Evolutionary conservation across 1,139 yeast species (phyloP), one percentile per base, ranked within the genome.

Genomic region (Zygoascus meyerae): DNA sequence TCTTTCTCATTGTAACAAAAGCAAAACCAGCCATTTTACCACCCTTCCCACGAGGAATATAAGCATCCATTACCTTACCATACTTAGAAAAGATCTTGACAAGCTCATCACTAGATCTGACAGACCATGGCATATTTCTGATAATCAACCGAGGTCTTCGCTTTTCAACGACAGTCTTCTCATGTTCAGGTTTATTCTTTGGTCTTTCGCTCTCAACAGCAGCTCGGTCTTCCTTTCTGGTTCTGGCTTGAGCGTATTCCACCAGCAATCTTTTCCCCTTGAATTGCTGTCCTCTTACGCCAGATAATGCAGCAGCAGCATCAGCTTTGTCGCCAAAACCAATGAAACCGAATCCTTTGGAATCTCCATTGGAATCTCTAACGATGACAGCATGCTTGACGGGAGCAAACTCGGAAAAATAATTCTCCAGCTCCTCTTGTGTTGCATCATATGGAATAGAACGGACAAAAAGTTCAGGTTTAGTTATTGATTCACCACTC

Each of bases 21-120:
- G 90, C 99, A 74, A 92, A 92, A 9, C 98, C 98, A 54, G 85
- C 73, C 94, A 92, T 85, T 64, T 78, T 83, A 10, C 97, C 96
- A 45, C 89, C 95, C 46, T 78, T 76, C 61, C 86, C 86, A 60
- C 86, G 79, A 34, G 98, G 98, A 55, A 92, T 87, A 57, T 81
- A 79, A 0, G 94, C 95, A 63, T 90, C 96, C 41, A 78, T 79
- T 28, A 92, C 96, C 40, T 86, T 83, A 45, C 98, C 99, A 62
- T 71, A 92, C 61, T 79, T 81, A 50, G 75, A 70, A 60, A 92
- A 94, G 9, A 81, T 62, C 57, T 81, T 81, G 62, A 78, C 81
- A 60, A 92, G 72, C 46, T 77, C 79, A 9, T 78, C 79, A 4
- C 95, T 83, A 52, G 83, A 81, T 64, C 92, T 80, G 44, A 94